These are phyloP conservation scores for Fraxinus baroniana DNA, from an alignment of 305 asterid species.

Conservation along the genomic window DNA sequence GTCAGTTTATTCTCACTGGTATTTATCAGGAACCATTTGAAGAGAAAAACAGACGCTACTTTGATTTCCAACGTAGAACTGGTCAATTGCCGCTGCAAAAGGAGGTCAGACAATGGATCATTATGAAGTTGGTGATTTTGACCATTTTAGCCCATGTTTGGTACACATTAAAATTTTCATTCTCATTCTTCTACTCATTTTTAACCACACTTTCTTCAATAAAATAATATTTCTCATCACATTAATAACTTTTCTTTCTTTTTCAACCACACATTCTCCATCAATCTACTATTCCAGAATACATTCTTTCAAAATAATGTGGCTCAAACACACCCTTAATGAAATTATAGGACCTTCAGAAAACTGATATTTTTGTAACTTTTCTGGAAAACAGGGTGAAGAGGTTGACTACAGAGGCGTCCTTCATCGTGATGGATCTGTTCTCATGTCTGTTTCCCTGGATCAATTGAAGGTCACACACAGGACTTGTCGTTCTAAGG, in stretches of 20 bases:
- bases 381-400: constrained; percentile 65
- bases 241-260: too few species aligned
- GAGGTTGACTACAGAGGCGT: constrained; percentile 96
- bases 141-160: neutral
- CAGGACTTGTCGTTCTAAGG: constrained; percentile 1
- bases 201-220: too few species aligned
- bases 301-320: too few species aligned
- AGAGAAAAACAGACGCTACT: constrained; percentile 87
- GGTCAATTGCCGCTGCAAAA: constrained; percentile 92
- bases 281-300: too few species aligned
- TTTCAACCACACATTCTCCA: too few species aligned
- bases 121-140: neutral
- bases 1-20: constrained; percentile 14
- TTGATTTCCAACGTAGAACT: constrained; percentile 92
- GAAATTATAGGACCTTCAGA: constrained; percentile 12
- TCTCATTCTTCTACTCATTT: too few species aligned
- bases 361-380: constrained; percentile 16
- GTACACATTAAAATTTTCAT: too few species aligned
- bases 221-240: too few species aligned
- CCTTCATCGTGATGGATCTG: constrained; percentile 99
- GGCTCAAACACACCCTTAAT: neutral
- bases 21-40: constrained; percentile 75
- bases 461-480: constrained; percentile 84
- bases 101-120: constrained; percentile 52
- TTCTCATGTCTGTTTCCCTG: constrained; percentile 85